These are phyloP conservation scores for Mimosa bimucronata DNA, from an alignment of 306 rosid species.

Conservation along the genomic window DNA sequence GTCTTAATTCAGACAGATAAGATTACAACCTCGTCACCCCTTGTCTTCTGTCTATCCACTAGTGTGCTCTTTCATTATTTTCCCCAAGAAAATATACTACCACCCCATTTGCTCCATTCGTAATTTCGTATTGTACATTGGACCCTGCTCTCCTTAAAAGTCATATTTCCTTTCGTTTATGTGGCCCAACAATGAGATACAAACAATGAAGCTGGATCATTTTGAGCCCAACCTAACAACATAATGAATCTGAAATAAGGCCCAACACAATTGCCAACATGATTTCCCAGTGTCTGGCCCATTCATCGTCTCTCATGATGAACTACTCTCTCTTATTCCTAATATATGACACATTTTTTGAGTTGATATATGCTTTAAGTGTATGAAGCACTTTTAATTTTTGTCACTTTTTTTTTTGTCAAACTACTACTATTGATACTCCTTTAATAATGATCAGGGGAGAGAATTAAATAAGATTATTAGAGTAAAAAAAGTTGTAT, in stretches of 20 bases:
- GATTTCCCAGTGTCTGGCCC: not conserved
- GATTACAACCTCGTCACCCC: not conserved
- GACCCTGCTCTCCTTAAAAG: not conserved
- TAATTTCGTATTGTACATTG: too few relatives aligned
- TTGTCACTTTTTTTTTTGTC: too few relatives aligned
- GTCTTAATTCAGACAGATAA: not conserved
- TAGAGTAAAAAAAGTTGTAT: too few relatives aligned
- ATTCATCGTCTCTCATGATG: not conserved
- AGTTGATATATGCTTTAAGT: too few relatives aligned
- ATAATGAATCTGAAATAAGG: not conserved
- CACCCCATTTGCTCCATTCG: not conserved
- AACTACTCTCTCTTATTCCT: not conserved
- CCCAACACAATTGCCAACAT: not conserved
- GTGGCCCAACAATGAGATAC: not conserved
- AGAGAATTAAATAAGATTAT: too few relatives aligned
- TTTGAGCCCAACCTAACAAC: not conserved
- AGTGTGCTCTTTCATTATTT: not conserved
- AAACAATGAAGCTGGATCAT: not conserved
- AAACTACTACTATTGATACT: too few relatives aligned
- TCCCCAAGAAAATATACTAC: not conserved
- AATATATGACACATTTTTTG: too few relatives aligned
- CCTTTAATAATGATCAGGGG: too few relatives aligned
- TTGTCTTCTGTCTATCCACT: not conserved
- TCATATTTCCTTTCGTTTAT: not conserved
- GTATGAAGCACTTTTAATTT: too few relatives aligned